Evolutionary conservation across 352 stramenopile genomes (phyloP).

Genomic region (Globisporangium radiosum): DNA sequence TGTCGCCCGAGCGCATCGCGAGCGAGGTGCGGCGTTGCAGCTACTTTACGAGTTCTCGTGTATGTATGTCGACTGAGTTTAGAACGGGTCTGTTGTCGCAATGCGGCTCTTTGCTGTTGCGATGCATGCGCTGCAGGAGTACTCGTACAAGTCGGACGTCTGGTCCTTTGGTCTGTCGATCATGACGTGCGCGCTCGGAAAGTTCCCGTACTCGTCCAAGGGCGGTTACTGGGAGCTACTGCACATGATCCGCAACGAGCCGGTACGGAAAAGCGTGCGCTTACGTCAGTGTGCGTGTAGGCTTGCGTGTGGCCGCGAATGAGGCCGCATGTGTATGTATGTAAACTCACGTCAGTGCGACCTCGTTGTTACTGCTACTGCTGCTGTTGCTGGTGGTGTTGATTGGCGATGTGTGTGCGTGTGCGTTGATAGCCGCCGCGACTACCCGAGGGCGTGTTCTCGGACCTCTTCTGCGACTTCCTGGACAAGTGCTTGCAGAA

Average conservation of each 20-base stretch:
- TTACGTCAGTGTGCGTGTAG: no score
- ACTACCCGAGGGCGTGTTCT: conserved; percentile 68
- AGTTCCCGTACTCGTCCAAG: conserved; percentile 82
- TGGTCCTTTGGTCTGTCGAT: conserved; percentile 85
- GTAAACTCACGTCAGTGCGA: neutral
- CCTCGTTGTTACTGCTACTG: neutral
- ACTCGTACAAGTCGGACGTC: conserved; percentile 86
- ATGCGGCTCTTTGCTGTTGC: conserved; percentile 3
- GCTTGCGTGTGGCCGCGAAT: no score
- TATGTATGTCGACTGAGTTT: neutral
- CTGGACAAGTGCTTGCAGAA: conserved; percentile 78
- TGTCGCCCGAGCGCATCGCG: conserved; percentile 91
- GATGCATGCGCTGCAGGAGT: conserved; percentile 26
- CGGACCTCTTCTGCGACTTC: conserved; percentile 67
- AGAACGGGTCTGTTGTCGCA: neutral
- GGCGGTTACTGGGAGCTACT: conserved; percentile 89
- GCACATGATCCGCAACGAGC: conserved; percentile 83
- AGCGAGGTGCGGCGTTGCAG: conserved; percentile 34
- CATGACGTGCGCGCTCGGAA: conserved; percentile 86
- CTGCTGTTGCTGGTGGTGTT: neutral
- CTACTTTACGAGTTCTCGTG: neutral
- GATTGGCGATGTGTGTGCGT: no score
- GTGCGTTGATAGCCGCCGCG: conserved; percentile 33
- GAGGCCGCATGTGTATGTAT: neutral
- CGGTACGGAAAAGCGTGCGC: conserved; percentile 18